A percentile compares a stretch with the other conserved stretches of the same genome.
phyloP scores from a whole-genome alignment of 139 green algal species.

The Chlamydomonas sp. region DNA sequence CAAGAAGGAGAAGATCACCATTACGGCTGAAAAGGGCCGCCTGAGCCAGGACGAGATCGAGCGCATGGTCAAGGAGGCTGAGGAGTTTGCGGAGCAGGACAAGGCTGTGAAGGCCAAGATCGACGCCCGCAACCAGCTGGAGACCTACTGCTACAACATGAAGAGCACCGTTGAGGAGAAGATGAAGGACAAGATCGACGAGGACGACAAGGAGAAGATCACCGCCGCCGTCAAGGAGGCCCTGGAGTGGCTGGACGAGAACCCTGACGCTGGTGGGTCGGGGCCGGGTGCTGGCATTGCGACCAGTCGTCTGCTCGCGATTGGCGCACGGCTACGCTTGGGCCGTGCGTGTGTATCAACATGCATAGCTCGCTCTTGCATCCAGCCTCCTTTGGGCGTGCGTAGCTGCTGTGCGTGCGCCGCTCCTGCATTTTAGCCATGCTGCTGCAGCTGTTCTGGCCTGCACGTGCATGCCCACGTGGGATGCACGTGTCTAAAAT shows the following conservation, averaged over 20 bases:
- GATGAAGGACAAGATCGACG: conserved; percentile 84
- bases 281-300: no score
- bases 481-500: no score
- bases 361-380: no score
- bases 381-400: no score
- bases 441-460: no score
- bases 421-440: no score
- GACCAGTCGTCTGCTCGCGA: no score
- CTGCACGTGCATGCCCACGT: no score
- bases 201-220: conserved; percentile 91
- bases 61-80: conserved; percentile 59
- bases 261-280: conserved; percentile 74
- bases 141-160: conserved; percentile 66
- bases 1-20: conserved; percentile 87
- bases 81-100: conserved; percentile 31
- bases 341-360: no score
- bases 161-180: conserved; percentile 87
- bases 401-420: no score
- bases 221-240: conserved; percentile 88
- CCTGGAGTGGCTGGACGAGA: conserved; percentile 95
- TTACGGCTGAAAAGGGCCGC: conserved; percentile 82
- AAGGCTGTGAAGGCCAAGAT: conserved; percentile 49
- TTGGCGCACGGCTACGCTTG: no score
- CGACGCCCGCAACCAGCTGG: conserved; percentile 58
- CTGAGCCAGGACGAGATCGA: conserved; percentile 68